Base-by-base conservation (phyloP, 2,329 filamentous ascomycete species). In the Thermothelomyces thermophilus region DNA sequence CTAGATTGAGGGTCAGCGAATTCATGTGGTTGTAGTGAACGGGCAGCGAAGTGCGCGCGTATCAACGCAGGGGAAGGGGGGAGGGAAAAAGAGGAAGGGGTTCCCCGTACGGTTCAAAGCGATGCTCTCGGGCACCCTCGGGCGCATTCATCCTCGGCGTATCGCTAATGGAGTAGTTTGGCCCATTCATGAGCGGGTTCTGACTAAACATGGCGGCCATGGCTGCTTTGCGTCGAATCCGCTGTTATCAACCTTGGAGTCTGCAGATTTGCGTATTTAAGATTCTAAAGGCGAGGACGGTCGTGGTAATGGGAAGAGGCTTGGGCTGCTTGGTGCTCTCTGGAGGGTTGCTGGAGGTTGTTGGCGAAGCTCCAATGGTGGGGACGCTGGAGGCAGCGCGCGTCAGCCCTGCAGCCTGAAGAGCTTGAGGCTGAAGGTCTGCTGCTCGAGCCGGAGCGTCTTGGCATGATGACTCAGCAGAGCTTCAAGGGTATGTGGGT, bases 91-190 rank as follows among this genome's bases (percentile, higher is more conserved):
- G 24, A 26, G 24, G 24, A 4, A 7, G 3, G 33, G 16, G 16
- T 1, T 19, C 42, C n/a, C 60, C 86, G 64, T 80, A 95, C 90
- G 91, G 90, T 72, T 95, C 90, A 74, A 96, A 96, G 62, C 83
- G 82, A 72, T 94, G 90, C 74, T 93, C 73, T 61, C 79, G 76
- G 54, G 75, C 62, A 34, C 65, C 73, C 63, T 79, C 77, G 58
- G 76, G 79, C 37, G 70, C 66, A 54, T 71, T 68, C 55, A 68
- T 68, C 65, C 72, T 74, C 64, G 80, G 79, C 46, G 74, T 69
- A 63, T 84, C 80, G 61, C 75, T 78, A 71, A 83, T 80, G 56
- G 80, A 82, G 70, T 85, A 85, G 73, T 79, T 83, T 64, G 82
- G 80, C 58, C 81, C 81, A 67, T 84, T 82, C 73, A 83, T 75